Base-by-base conservation (phyloP, 2,329 filamentous ascomycete genomes). In the Ceratocystiopsis sp. region DNA sequence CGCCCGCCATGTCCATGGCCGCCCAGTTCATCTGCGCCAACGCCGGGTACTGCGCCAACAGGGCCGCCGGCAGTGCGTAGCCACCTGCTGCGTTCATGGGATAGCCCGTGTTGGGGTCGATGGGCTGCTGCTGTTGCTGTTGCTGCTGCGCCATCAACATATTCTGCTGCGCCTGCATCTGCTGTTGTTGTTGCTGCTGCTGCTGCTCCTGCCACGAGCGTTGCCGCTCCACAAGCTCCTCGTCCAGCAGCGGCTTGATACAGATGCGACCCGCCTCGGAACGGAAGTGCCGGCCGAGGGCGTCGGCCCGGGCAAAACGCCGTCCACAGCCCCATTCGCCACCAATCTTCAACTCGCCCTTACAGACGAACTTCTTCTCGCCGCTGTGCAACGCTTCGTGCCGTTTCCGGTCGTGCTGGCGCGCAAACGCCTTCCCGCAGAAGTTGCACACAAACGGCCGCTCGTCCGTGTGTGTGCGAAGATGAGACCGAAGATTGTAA, bases 331-430 rank as follows among this genome's bases (percentile, higher is more conserved):
- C 91, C 91, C 91, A 98, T 50, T 82, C 76, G 6, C 80, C 80
- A 39, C 80, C 78, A 2, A 76, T 76, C 51, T 89, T 87, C 41
- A 98, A 75, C 46, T 87, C 83, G 42, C 91, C 91, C 52, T 85
- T 86, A 63, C 91, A 98, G 9, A 96, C 84, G 57, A 96, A 98
- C 57, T 94, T 96, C 74, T 96, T 98, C 64, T 98, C 91, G 37
- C 91, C 91, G 0, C 84, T 93, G 56, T 98, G 91, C 37, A 98
- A 66, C 35, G 89, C 87, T 63, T 98, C 91, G 60, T 98, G 91
- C 35, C 91, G 80, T 62, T 98, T 98, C 38, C 91, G 80, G 58
- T 98, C 91, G 57, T 98, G 91, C 57, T 98, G 91, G 21, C 91
- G 80, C 7, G 91, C 91, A 62, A 98, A 98, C 0, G 91, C 91